Base-by-base conservation (phyloP, 768 basidiomycete genomes). In the Boletus speciosus region DNA sequence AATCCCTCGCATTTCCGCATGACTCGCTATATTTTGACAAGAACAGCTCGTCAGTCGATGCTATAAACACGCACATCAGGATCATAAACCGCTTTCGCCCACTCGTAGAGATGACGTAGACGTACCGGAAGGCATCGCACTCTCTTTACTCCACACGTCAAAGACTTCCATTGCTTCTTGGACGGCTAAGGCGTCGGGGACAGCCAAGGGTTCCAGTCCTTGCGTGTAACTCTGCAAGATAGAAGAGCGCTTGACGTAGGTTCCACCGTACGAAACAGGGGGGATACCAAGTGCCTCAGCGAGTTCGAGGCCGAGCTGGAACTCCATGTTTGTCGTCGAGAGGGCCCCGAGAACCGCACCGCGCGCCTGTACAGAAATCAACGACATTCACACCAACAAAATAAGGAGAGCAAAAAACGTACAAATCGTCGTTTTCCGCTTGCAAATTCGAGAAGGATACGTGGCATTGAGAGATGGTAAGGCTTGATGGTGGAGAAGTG, bases 391-490 rank as follows among this genome's bases (percentile, higher is more conserved):
- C 14, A 45, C 9, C 5, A 32, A 12, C n/a, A 15, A 11, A 16
- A 32, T 4, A n/a, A 8, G 32, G 36, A 29, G 36, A 5, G 14
- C 5, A n/a, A n/a, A 38, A 32, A 19, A 78, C 87, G 51, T 64
- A 91, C 90, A 48, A 95, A 85, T 31, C 72, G 62, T 50, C 80
- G 79, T 60, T 76, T 74, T 19, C 92, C 91, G n/a, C 83, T 81
- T 1, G 87, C 83, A 54, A 81, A 93, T 52, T 94, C 89, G 37
- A 97, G 74, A 36, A 93, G 71, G 38, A 91, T 66, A 10, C 90
- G 79, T 1, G 93, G 93, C 32, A 91, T 70, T 4, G 89, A 85
- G 6, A 97, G 75, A 61, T 95, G 88, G 61, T 86, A 89, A 0
- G 90, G 76, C 52, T 85, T 81, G 50, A 96, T 82, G 10, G 74